phyloP scores from a whole-genome alignment of 2,329 filamentous ascomycete species.

The Neurospora sp. region DNA sequence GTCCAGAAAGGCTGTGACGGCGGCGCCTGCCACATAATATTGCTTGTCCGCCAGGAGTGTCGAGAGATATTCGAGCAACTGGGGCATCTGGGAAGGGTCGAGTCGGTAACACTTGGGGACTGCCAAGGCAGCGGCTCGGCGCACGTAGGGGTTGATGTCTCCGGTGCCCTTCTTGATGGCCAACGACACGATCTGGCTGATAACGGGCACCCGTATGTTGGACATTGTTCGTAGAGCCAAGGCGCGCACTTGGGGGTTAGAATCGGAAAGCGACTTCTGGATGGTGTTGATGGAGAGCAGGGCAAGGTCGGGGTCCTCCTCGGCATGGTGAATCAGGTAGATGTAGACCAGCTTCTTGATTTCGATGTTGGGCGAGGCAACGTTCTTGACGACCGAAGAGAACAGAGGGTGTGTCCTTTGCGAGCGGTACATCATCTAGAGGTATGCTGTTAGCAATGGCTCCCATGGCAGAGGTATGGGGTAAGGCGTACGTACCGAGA shows the following conservation, averaged over 20 bases:
- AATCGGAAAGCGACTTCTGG: slow-evolving; percentile 90
- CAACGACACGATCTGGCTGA: slow-evolving; percentile 92
- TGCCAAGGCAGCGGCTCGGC: slow-evolving; percentile 83
- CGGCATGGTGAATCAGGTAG: slow-evolving; percentile 93
- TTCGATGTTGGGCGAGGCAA: slow-evolving; percentile 84
- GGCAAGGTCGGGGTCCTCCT: slow-evolving; percentile 89
- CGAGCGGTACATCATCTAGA: slow-evolving; percentile 86
- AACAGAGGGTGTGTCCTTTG: slow-evolving; percentile 88
- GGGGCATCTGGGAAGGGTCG: slow-evolving; percentile 75
- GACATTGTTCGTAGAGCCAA: slow-evolving; percentile 96
- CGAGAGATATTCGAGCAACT: slow-evolving; percentile 72
- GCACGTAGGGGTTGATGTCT: slow-evolving; percentile 90
- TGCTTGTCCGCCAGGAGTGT: slow-evolving; percentile 79
- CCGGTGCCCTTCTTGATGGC: slow-evolving; percentile 89
- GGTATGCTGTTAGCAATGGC: slow-evolving; percentile 2
- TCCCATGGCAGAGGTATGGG: neutral
- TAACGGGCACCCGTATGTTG: slow-evolving; percentile 91
- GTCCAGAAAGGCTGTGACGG: slow-evolving; percentile 79
- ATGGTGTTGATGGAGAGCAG: slow-evolving; percentile 97
- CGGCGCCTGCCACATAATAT: slow-evolving; percentile 93
- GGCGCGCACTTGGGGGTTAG: slow-evolving; percentile 80
- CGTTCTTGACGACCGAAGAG: slow-evolving; percentile 96
- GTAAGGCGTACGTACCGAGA: slow-evolving; percentile 67
- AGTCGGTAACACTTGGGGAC: slow-evolving; percentile 94
- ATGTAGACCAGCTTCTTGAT: slow-evolving; percentile 99